Evolutionary conservation across 371 early-diverging fungal species (phyloP).

Genomic region (Dichotomocladium elegans): DNA sequence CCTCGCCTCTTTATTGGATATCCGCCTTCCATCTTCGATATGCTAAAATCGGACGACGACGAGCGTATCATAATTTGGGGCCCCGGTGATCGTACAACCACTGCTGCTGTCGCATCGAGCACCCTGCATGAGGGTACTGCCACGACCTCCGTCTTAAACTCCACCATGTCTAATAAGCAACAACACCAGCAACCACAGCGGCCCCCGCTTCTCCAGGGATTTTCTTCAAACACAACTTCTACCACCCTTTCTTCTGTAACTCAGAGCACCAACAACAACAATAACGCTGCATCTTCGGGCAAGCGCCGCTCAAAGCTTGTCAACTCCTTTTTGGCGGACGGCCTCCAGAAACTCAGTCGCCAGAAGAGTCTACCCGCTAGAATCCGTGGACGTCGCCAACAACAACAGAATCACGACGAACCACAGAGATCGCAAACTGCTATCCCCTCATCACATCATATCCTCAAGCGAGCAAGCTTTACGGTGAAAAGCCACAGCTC

Average conservation of each 20-base stretch:
- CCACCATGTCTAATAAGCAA: slow-evolving; percentile 5
- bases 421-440: neutral
- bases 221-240: slow-evolving; percentile 11
- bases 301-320: slow-evolving; percentile 12
- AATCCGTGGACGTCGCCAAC: neutral
- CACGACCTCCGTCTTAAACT: slow-evolving; percentile 16
- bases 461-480: slow-evolving; percentile 11
- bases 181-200: neutral
- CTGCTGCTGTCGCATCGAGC: slow-evolving; percentile 9
- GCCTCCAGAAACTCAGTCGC: slow-evolving; percentile 5
- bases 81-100: slow-evolving; percentile 15
- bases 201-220: slow-evolving; percentile 2
- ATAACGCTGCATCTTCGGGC: no score
- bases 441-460: neutral
- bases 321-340: slow-evolving; percentile 9
- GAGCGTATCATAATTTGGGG: slow-evolving; percentile 56
- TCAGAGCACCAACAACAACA: neutral
- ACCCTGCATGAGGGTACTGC: slow-evolving; percentile 28
- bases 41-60: slow-evolving; percentile 46
- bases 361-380: slow-evolving; percentile 11
- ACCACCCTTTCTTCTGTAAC: neutral
- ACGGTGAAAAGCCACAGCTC: slow-evolving; percentile 1
- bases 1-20: slow-evolving; percentile 42
- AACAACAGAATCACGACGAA: neutral
- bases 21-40: slow-evolving; percentile 48